Evolutionary conservation across 768 basidiomycete species (phyloP).

Genomic region (Sarcodon sp.): DNA sequence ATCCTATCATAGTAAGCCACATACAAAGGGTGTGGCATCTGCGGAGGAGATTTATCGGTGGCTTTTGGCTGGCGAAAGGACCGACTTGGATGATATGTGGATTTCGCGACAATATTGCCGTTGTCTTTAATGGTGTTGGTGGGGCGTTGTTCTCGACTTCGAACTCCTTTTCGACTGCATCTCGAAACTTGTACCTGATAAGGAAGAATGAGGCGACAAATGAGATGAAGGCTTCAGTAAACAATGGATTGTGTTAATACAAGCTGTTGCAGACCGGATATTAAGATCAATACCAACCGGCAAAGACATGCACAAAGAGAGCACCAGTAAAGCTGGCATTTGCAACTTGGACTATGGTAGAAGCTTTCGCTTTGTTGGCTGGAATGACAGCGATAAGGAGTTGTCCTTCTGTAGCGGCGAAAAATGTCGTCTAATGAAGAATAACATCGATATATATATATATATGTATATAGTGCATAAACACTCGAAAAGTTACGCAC

Average conservation of each 20-base stretch:
- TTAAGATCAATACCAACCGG: conserved; percentile 19
- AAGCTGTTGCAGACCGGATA: neutral
- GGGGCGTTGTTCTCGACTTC: conserved; percentile 19
- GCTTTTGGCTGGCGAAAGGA: conserved; percentile 22
- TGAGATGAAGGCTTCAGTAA: conserved; percentile 23
- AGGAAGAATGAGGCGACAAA: conserved; percentile 47
- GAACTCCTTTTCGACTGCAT: conserved; percentile 29
- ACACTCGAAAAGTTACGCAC: too few species aligned
- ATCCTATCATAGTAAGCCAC: conserved; percentile 30
- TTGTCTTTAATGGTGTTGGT: conserved; percentile 6
- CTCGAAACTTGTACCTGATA: conserved; percentile 38
- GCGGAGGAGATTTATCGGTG: conserved; percentile 33
- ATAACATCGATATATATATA: too few species aligned
- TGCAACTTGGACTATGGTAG: conserved; percentile 7
- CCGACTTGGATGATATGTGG: conserved; percentile 42
- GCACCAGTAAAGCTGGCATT: conserved; percentile 38
- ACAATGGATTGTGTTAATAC: neutral
- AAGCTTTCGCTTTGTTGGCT: conserved; percentile 1
- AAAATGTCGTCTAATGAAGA: conserved; percentile 40
- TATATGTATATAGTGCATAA: too few species aligned
- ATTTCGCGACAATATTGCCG: conserved; percentile 26
- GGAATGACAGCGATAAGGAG: conserved; percentile 33
- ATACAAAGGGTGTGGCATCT: conserved; percentile 38
- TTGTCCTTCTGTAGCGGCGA: conserved; percentile 43
- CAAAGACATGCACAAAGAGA: conserved; percentile 39